Conservation (phyloP, 2,329 filamentous ascomycete species). For the Trichothecium sympodiale region DNA sequence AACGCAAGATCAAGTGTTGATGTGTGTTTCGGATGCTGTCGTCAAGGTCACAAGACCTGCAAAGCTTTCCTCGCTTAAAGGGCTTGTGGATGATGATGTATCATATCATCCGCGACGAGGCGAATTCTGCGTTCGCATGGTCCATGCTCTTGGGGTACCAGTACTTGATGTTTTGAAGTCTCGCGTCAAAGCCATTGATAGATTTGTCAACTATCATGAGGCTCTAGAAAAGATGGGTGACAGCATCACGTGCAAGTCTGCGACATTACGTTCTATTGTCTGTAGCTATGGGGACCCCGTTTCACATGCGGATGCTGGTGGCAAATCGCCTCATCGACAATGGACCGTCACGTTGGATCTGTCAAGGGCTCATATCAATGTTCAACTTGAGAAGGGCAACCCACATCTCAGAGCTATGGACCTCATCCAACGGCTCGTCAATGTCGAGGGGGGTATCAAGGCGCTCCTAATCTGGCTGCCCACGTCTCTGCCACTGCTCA, state of each 20-base stretch:
- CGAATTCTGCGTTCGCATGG: conserved; percentile 51
- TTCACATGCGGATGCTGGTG: conserved; percentile 5
- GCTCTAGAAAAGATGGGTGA: conserved; percentile 47
- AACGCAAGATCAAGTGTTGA: conserved; percentile 12
- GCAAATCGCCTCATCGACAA: conserved; percentile 10
- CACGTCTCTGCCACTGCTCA: conserved; percentile 53
- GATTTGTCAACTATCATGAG: conserved; percentile 58
- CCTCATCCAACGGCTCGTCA: conserved; percentile 46
- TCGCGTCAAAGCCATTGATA: conserved; percentile 55
- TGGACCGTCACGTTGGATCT: conserved; percentile 51
- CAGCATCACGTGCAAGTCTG: conserved; percentile 44
- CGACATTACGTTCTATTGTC: conserved; percentile 50
- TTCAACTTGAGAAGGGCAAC: conserved; percentile 51
- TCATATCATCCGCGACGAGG: conserved; percentile 48
- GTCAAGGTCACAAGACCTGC: conserved; percentile 40
- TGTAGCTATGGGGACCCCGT: conserved; percentile 51
- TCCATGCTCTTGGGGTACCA: conserved; percentile 45
- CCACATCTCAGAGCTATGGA: conserved; percentile 56
- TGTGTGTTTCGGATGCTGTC: conserved; percentile 39
- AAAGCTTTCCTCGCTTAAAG: conserved; percentile 43
- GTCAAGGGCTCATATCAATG: conserved; percentile 36
- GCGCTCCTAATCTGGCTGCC: conserved; percentile 44
- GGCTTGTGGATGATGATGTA: conserved; percentile 48
- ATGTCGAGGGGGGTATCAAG: conserved; percentile 39
- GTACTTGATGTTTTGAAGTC: conserved; percentile 47